Evolutionary conservation across 805 yeast species (phyloP), one percentile per base, ranked within the genome.

Genomic region (Saccharomycopsis schoenii): DNA sequence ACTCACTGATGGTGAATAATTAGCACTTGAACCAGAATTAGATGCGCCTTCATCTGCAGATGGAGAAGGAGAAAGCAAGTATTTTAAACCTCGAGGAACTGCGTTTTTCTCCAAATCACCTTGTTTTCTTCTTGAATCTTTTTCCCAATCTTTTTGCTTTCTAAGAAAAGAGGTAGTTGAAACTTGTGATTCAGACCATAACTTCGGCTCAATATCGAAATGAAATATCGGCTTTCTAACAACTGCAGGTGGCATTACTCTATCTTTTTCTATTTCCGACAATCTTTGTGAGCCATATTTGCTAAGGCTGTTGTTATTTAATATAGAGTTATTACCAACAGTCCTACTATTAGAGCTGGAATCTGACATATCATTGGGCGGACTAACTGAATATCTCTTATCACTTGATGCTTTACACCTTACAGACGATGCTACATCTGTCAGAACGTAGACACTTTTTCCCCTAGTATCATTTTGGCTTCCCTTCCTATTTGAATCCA

Each of bases 241-340:
- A 19, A 79, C 73, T 1, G 86, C 86, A 15, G 86, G 86, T 14
- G 86, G 85, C 81, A 83, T 79, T 19, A 85, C 85, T 9, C 77
- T 76, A 42, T 72, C 72, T 52, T 40, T 34, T 15, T 56, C 51
- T 21, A 24, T 10, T 24, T 40, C 50, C 15, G 34, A 25, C 14
- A 40, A 47, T 21, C 34, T 25, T 24, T 47, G 52, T 9, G 24
- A 11, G 24, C 52, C 52, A 24, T 24, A 47, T 15, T 47, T 47
- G 14, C 25, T 25, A 21, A 47, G 24, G 12, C 34, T 21, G 21
- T 47, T 47, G 11, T 47, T 47, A 12, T 47, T 39, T 12, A 55
- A 37, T 9, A 21, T 41, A 15, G 43, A 40, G 17, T 10, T 24
- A 8, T 12, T 24, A 24, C 57, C 36, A 55, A 21, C 39, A 39